Base-by-base conservation (phyloP, 2,329 filamentous ascomycete species). In the Bimuria novae-zelandiae region DNA sequence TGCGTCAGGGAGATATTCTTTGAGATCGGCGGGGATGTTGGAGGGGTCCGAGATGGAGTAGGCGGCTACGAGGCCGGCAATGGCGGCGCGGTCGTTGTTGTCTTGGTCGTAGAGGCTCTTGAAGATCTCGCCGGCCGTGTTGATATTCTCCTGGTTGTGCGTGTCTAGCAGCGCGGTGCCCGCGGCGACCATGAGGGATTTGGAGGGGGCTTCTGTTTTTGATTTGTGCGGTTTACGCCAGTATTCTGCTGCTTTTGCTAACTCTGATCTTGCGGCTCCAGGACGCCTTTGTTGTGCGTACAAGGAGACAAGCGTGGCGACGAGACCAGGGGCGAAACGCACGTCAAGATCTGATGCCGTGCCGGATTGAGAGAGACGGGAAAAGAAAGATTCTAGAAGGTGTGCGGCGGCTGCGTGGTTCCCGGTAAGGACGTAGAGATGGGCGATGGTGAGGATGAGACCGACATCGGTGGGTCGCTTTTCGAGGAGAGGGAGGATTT, bases 31-130 rank as follows among this genome's bases (percentile, higher is more conserved):
- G 49, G 84, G 75, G 17, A 86, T 78, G 56, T 82, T 82, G 7
- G 79, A 70, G 1, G 83, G 80, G 55, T 88, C 80, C 1, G 77
- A 79, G 1, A 84, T 84, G 23, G 89, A 88, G 62, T 89, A 85
- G 8, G 92, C 88, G 3, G 94, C 94, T 7, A 97, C 84, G n/a
- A 94, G 84, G 1, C 94, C 94, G 7, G 92, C 92, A 14, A 85
- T 83, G 1, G 89, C 87, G 49, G 88, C 81, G 27, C 81, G 82
- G 63, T 96, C 90, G 33, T 78, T 78, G n/a, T 82, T 78, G 36
- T 91, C 82, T 53, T 85, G 80, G 2, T 83, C 75, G 58, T 88
- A 83, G 11, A 97, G 81, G 42, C 82, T 82, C 46, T 84, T 81
- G 74, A 97, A 97, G 7, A 94, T 87, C n/a, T 89, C 83, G 3